Base-by-base conservation (phyloP, 2,329 filamentous ascomycete species). In the Microthyrium microscopicum region DNA sequence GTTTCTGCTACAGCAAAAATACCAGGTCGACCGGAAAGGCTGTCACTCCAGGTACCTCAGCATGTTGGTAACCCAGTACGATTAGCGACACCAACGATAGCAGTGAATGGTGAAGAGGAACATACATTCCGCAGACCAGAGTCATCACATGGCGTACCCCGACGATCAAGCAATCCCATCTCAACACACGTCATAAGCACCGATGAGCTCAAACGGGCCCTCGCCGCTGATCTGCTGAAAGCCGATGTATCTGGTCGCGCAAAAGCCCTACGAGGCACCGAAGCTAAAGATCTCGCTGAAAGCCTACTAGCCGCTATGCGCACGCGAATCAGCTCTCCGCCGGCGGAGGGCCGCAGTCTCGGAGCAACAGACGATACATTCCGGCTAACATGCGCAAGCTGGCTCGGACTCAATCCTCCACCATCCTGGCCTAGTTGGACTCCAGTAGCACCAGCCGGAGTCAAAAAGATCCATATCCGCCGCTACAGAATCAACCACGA, bases 31-130 rank as follows among this genome's bases (percentile, higher is more conserved):
- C 63, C 66, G 15, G 62, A 62, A 34, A 55, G 68, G 15, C 53
- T 76, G 5, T 70, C 68, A 15, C 54, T 77, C 1, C 72, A 77
- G 43, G 73, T 77, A 0, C 73, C 73, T 5, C 62, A 72, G 41
- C 64, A 73, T 38, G 56, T 64, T 13, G 62, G 70, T 1, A 71
- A 71, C 1, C 61, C 67, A 3, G 70, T 38, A 6, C 61, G 71
- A 37, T 56, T 78, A 11, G 72, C 73, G 17, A 78, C 73, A 2
- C 66, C 67, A 1, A 60, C 63, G 7, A 52, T 68, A 2, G 55
- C 69, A 5, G 58, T 70, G 16, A 70, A 68, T 31, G 66, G 66
- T 30, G 57, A 63, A 17, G 15, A 38, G 13, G 31, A 18, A 8
- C 25, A 8, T 11, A 8, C 31, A 9, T n/a, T 13, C 9, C 20